Evolutionary conservation across 345 rosid species (phyloP), one percentile per base, ranked within the genome.

Genomic region (Eucalyptus brandiana): DNA sequence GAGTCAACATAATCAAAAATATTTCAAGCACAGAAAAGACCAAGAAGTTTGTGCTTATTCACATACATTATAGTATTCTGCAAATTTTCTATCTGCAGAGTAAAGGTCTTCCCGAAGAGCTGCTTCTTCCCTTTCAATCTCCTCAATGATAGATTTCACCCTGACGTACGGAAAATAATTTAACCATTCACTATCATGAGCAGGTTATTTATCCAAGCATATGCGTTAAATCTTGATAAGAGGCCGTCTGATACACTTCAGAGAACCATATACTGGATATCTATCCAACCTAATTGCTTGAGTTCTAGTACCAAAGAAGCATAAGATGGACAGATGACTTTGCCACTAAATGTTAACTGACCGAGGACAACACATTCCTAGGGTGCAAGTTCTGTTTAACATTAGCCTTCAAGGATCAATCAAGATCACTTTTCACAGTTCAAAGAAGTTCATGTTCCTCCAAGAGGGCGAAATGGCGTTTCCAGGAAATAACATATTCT

Each of bases 81-180:
- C 93, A 93, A 96, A 97, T 92, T 98, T 96, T 81, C 99, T 95
- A 88, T 97, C 99, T 72, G 99, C 98, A 11, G 99, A 94, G 90
- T 96, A 98, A 83, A 98, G 99, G 93, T 98, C 99, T 81, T 96
- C 99, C 37, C 95, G 93, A 88, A 97, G 92, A 91, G 99, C 96
- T 34, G 95, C 94, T 93, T 97, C 99, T 88, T 98, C 99, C 90
- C 96, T 96, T 92, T 98, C 99, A 90, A 97, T 96, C 96, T 97
- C 99, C 91, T 98, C 99, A 90, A 94, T 96, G 89, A 98, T 95
- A 89, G 93, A 95, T 94, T 98, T 98, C 89, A 98, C 98, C 95
- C 99, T 97, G 95, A 88, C 44, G 88, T 62, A 58, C 76, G 54
- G 80, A 34, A 18, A 90, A 53, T 58, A 51, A 76, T 76, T 76